Conservation (phyloP, 208 protist genomes). For the Crithidia fasciculata region DNA sequence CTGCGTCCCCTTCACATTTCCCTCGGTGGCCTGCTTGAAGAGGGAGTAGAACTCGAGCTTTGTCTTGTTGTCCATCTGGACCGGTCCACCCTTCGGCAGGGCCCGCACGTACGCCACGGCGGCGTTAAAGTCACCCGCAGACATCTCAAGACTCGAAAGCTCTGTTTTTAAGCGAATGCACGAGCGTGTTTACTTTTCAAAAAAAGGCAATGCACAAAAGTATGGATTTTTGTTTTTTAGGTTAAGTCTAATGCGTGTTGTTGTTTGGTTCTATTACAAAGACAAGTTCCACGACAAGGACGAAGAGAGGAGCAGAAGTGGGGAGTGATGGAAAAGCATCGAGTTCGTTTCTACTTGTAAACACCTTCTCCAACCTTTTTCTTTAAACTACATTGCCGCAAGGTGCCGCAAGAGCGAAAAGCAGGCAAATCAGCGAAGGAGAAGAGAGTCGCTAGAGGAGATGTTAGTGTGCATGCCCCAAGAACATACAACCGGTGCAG, state of each 20-base stretch:
- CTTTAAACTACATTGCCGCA: too few species aligned
- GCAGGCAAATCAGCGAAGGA: too few species aligned
- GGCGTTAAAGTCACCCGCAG: conserved; percentile 78
- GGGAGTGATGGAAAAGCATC: background rate
- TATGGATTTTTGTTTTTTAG: background rate
- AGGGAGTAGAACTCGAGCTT: conserved; percentile 95
- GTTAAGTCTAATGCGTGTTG: background rate
- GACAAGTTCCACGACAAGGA: background rate
- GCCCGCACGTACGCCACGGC: conserved; percentile 86
- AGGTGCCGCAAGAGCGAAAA: too few species aligned
- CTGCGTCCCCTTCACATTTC: conserved; percentile 89
- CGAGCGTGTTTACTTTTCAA: background rate
- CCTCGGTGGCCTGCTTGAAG: conserved; percentile 97
- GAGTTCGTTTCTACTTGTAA: background rate
- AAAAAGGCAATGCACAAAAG: background rate
- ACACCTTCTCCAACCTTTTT: background rate
- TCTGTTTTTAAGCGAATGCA: background rate
- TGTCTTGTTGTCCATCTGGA: conserved; percentile 89
- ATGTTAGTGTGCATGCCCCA: too few species aligned
- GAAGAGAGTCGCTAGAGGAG: too few species aligned
- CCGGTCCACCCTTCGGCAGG: conserved; percentile 76
- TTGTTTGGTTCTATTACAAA: background rate
- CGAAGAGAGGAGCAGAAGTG: background rate
- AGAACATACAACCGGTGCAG: too few species aligned
- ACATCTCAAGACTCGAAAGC: conserved; percentile 42